Evolutionary conservation across 73 alveolate species (phyloP), one percentile per base, ranked within the genome.

Genomic region (Tetrahymena thermophila): DNA sequence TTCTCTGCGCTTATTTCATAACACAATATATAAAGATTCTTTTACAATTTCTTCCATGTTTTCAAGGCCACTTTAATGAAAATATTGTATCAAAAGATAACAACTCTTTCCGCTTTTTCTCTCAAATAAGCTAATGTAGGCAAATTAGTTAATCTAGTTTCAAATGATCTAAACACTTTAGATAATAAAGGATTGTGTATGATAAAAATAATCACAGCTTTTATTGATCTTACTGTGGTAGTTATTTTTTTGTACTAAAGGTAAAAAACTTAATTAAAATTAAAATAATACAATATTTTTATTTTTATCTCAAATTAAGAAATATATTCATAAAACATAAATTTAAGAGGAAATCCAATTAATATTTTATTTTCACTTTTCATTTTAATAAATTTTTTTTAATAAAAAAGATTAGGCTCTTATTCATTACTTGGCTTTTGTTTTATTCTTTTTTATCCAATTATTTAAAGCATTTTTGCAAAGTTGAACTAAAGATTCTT

Each of bases 71-170:
- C 93, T n/a, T 21, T 94, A 31, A 34, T 94, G 84, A 94, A 43
- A 56, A 28, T 94, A 31, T 57, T 94, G 16, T 94, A 94, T 94
- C 28, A 34, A 16, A 94, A 94, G 43, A 42, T 94, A 35, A 50
- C 35, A 42, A 89, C 37, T 16, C 35, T 94, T 3, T 55, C 31
- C 17, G 56, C 95, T 9, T 94, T 55, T 21, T 94, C 95, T 0
- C 40, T 94, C 28, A 94, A 44, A 34, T 40, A 94, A 25, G 93
- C 95, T 21, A 43, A 94, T n/a, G n/a, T n/a, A n/a, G n/a, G n/a
- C n/a, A n/a, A n/a, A n/a, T n/a, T n/a, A n/a, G n/a, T n/a, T n/a
- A 94, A 94, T 50, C 15, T 94, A 94, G 71, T 94, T 55, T 94
- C 95, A 25, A 58, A 89, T 28, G 95, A 94, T 34, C 56, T 94